Percentiles rank a stretch among this genome's conserved stretches.
These are phyloP conservation scores for Apiotrichum brassicae DNA, from an alignment of 1,284 basidiomycete species.

Conservation along the genomic window DNA sequence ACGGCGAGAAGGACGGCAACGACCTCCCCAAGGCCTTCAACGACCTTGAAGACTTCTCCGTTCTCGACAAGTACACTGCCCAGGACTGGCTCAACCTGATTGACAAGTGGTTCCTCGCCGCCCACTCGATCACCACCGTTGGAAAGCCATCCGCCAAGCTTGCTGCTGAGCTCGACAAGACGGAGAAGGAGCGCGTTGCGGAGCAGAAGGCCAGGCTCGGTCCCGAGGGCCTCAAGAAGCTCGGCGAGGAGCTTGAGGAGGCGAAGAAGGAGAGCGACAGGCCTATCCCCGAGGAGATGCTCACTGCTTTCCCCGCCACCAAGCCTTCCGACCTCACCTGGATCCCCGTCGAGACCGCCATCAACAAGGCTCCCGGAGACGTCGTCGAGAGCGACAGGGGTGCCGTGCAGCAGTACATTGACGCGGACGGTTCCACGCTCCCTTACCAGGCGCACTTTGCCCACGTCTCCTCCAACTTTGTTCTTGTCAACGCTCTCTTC, in stretches of 20 bases:
- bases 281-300: constrained; percentile 71
- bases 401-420: constrained; percentile 59
- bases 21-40: constrained; percentile 69
- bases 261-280: constrained; percentile 83
- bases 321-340: constrained; percentile 81
- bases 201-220: constrained; percentile 68
- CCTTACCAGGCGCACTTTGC: constrained; percentile 92
- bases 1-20: constrained; percentile 75
- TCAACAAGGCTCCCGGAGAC: constrained; percentile 37
- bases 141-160: constrained; percentile 87
- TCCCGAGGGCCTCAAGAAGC: constrained; percentile 68
- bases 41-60: constrained; percentile 67
- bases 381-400: constrained; percentile 23
- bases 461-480: constrained; percentile 87
- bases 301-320: constrained; percentile 80
- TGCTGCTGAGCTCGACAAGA: constrained; percentile 69
- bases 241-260: constrained; percentile 63
- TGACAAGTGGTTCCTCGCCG: constrained; percentile 62
- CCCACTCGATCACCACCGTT: constrained; percentile 63
- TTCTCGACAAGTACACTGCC: constrained; percentile 64
- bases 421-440: constrained; percentile 60
- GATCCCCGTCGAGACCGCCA: constrained; percentile 76
- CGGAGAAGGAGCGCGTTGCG: constrained; percentile 72
- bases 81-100: constrained; percentile 76
- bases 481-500: constrained; percentile 71